Conservation (phyloP, 176 grass and related monocot species). For the Raddia guianensis region DNA sequence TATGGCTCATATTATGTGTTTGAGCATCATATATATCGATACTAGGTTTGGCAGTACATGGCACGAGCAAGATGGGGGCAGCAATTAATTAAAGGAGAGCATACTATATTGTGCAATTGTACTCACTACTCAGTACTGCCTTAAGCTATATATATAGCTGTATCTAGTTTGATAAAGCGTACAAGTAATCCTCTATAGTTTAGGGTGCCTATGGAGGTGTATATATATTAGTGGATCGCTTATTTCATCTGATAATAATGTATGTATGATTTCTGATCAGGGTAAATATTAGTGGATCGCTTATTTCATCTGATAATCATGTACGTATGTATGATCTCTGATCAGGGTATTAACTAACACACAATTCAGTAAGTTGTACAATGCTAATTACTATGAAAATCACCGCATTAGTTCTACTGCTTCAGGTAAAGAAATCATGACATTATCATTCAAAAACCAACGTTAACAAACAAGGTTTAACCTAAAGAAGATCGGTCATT, state of each 20-base stretch:
- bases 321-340: not conserved
- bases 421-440: not conserved
- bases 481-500: not conserved
- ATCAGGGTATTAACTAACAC: not conserved
- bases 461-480: not conserved
- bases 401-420: not conserved
- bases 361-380: not conserved
- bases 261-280: too few relatives aligned
- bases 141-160: not conserved
- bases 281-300: not conserved
- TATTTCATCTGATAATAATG: not conserved
- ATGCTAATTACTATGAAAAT: not conserved
- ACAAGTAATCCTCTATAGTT: not conserved
- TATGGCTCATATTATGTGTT: not conserved
- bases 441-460: not conserved
- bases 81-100: not conserved
- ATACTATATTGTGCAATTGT: not conserved
- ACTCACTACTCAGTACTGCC: not conserved
- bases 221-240: not conserved
- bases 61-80: not conserved
- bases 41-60: conserved; percentile 19
- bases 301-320: not conserved
- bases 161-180: not conserved
- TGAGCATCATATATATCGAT: conserved; percentile 14
- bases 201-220: not conserved